Conservation (phyloP, 805 yeast species). For the Cyberlindnera lachancei region DNA sequence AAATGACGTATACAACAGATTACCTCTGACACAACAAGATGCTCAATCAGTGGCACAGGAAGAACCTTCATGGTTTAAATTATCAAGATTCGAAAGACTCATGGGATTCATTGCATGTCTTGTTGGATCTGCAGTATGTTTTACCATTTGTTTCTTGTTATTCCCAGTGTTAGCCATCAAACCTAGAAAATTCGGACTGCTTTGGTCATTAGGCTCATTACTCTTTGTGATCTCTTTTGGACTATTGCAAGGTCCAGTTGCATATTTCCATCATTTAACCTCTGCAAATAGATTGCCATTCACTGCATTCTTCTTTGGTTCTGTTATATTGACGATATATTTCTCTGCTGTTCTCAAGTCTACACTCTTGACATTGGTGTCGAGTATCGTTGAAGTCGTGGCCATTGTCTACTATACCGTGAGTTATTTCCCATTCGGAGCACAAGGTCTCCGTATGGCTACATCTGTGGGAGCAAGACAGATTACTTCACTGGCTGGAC, state of each 20-base stretch:
- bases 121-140: conserved; percentile 72
- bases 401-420: conserved; percentile 88
- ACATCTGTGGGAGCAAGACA: conserved; percentile 50
- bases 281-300: conserved; percentile 75
- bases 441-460: conserved; percentile 58
- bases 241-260: conserved; percentile 85
- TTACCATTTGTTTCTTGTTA: conserved; percentile 70
- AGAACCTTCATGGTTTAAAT: conserved; percentile 72
- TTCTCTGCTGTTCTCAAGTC: conserved; percentile 62
- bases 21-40: conserved; percentile 58
- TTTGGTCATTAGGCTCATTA: conserved; percentile 89
- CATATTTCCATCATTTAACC: conserved; percentile 64
- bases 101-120: conserved; percentile 73
- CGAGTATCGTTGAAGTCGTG: conserved; percentile 69
- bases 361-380: conserved; percentile 67
- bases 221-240: conserved; percentile 87
- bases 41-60: conserved; percentile 31
- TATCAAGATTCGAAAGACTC: conserved; percentile 74
- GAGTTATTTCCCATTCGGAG: conserved; percentile 94
- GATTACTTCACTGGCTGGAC: conserved; percentile 17
- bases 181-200: conserved; percentile 83
- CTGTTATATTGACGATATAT: conserved; percentile 71
- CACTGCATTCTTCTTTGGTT: conserved; percentile 71
- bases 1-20: conserved; percentile 52
- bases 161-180: conserved; percentile 85